Evolutionary conservation across 2,329 filamentous ascomycete species (phyloP), one percentile per base, ranked within the genome.

Genomic region (Fusarium protoensiforme): DNA sequence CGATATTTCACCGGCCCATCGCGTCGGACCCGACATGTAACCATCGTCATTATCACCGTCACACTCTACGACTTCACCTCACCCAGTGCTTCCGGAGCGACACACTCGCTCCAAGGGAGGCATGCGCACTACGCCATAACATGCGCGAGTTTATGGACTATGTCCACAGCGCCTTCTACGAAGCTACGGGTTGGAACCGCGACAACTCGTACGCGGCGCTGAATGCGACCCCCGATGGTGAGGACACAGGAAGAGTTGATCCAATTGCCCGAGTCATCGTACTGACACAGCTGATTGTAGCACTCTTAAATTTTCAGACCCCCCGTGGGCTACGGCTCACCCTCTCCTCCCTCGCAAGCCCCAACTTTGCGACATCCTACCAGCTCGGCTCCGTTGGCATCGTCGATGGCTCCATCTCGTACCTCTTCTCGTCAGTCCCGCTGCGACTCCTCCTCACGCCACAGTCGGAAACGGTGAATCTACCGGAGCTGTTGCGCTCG

Each of bases 121-220:
- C 72, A 82, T 81, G 80, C 72, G 61, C 71, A 80, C 64, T 53
- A 64, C 60, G 66, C 70, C 74, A 71, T 79, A 79, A 85, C 62
- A 98, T 98, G 95, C 92, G 96, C 85, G 93, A 95, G 85, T 98
- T 98, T 87, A 97, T 98, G 94, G 95, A 97, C 85, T 96, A 97
- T 86, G 92, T 98, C 86, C 94, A 97, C 84, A 90, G 93, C 84
- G 93, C 94, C 79, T 98, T 98, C 85, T 94, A 94, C 82, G 89
- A 93, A 81, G 92, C 93, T 65, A 95, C 95, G 53, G 90, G 92
- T 81, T 98, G 95, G 95, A 93, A 95, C 81, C 88, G 91, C 79
- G 94, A 98, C 86, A 98, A 97, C 83, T 96, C 94, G 69, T 98
- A 98, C 85, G 92, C 94, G 76, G 91, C 92, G 74, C 87, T 98